Evolutionary conservation across 2,329 filamentous ascomycete species (phyloP).

Genomic region (Dothidotthia symphoricarpi): DNA sequence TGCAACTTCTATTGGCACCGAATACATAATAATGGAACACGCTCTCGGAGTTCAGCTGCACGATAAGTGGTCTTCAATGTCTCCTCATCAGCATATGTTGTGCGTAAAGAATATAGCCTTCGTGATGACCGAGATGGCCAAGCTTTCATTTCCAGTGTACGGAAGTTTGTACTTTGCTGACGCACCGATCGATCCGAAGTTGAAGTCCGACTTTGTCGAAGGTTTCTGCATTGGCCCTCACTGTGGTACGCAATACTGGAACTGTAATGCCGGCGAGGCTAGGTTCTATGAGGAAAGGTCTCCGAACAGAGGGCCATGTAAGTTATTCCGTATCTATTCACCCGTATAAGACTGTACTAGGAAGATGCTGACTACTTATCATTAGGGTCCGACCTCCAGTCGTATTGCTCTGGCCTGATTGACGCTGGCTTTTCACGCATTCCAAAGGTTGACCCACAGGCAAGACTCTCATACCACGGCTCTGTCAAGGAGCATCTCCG

Average conservation of each 20-base stretch:
- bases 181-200: constrained; percentile 7
- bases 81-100: constrained; percentile 30
- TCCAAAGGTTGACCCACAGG: constrained; percentile 16
- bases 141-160: constrained; percentile 38
- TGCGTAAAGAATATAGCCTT: constrained; percentile 32
- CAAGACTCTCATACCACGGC: constrained; percentile 33
- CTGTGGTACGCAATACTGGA: constrained; percentile 27
- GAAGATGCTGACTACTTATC: constrained; percentile 10
- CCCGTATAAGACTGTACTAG: not conserved
- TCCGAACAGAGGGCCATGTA: constrained; percentile 42
- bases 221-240: constrained; percentile 31
- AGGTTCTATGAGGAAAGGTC: constrained; percentile 32
- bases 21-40: constrained; percentile 42
- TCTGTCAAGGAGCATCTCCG: constrained; percentile 33
- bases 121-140: constrained; percentile 27
- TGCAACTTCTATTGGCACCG: constrained; percentile 24
- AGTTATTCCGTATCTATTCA: constrained; percentile 9
- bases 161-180: constrained; percentile 29
- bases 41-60: constrained; percentile 33
- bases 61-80: constrained; percentile 33
- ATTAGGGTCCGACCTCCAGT: constrained; percentile 36
- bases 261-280: constrained; percentile 26
- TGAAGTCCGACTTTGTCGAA: constrained; percentile 9
- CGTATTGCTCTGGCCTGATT: constrained; percentile 40
- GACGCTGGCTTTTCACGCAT: constrained; percentile 42